Percentiles rank a stretch among this genome's conserved stretches.
Conservation (phyloP, 345 rosid species). For the Pugionium dolabratum region DNA sequence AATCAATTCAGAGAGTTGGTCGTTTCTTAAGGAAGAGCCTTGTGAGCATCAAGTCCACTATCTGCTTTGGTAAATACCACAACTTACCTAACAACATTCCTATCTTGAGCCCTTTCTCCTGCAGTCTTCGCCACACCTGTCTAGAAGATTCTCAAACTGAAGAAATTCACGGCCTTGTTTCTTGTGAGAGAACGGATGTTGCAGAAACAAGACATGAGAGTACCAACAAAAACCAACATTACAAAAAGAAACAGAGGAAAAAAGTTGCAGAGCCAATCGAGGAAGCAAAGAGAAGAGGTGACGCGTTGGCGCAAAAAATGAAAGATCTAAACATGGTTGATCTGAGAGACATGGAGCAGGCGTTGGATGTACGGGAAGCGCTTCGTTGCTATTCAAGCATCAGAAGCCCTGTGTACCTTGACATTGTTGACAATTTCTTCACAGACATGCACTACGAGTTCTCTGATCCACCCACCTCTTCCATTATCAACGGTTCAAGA, state of each 20-base stretch:
- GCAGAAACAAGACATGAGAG: constrained; percentile 40
- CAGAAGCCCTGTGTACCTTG: constrained; percentile 77
- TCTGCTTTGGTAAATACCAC: constrained; percentile 51
- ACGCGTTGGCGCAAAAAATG: constrained; percentile 71
- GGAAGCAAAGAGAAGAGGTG: constrained; percentile 42
- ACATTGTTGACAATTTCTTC: constrained; percentile 84
- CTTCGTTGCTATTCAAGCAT: constrained; percentile 79
- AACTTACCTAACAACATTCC: constrained; percentile 48
- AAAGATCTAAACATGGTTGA: constrained; percentile 83
- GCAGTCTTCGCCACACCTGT: constrained; percentile 30
- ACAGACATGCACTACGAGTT: constrained; percentile 75
- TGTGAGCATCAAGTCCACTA: constrained; percentile 50
- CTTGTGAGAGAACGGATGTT: constrained; percentile 46
- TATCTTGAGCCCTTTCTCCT: constrained; percentile 48
- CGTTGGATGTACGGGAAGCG: constrained; percentile 79
- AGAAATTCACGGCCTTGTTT: constrained; percentile 39
- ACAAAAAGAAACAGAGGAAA: constrained; percentile 43
- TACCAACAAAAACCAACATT: constrained; percentile 25
- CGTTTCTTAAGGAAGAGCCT: constrained; percentile 54
- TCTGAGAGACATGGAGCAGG: constrained; percentile 68
- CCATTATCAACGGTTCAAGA: constrained; percentile 49
- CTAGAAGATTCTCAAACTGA: constrained; percentile 36
- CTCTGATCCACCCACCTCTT: constrained; percentile 52
- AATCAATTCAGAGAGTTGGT: constrained; percentile 59
- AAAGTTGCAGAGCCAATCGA: constrained; percentile 25